These are phyloP conservation scores for Musa acuminata DNA, from an alignment of 176 grass and related monocot genomes.

Conservation along the genomic window DNA sequence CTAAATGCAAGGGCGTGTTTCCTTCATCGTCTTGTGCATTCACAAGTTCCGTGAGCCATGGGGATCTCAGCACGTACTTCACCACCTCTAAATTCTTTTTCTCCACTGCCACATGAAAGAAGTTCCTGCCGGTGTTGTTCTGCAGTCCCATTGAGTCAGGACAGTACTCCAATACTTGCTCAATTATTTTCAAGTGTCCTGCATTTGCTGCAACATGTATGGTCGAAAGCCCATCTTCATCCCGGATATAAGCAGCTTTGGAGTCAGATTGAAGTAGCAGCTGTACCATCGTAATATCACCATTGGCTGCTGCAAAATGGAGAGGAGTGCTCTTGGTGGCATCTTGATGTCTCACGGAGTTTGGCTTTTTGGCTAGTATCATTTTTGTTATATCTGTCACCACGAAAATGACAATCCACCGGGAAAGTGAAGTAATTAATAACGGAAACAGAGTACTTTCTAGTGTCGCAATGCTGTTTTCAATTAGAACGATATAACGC, in stretches of 20 bases:
- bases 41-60: neutral
- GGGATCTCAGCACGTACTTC: neutral
- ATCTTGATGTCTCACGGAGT: constrained; percentile 38
- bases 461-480: neutral
- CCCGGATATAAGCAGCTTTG: neutral
- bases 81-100: neutral
- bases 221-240: neutral
- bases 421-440: no score
- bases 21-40: constrained; percentile 4
- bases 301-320: constrained; percentile 56
- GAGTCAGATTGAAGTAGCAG: constrained; percentile 36
- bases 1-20: constrained; percentile 14
- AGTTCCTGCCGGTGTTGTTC: neutral
- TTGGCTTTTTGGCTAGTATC: constrained; percentile 39
- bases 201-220: constrained; percentile 62
- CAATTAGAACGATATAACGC: constrained; percentile 8
- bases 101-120: neutral
- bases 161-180: constrained; percentile 36
- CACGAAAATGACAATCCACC: neutral
- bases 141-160: constrained; percentile 7
- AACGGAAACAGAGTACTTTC: neutral
- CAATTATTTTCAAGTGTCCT: constrained; percentile 32
- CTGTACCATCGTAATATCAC: constrained; percentile 27
- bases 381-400: constrained; percentile 43
- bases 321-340: constrained; percentile 45